These are phyloP conservation scores for Amanita molliuscula DNA, from an alignment of 768 basidiomycete species.

Conservation along the genomic window DNA sequence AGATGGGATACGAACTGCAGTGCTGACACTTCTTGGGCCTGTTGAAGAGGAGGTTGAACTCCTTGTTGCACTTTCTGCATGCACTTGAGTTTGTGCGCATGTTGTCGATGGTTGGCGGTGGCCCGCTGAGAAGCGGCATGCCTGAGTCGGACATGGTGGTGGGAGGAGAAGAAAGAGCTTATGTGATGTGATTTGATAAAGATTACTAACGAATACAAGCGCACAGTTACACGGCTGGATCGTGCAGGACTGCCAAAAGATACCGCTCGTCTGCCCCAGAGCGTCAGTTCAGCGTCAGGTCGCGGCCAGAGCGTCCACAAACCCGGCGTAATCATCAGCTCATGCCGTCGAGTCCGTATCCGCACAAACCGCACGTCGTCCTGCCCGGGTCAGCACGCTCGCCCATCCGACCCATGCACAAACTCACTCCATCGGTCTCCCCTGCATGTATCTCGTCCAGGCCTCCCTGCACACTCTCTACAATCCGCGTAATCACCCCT, in stretches of 20 bases:
- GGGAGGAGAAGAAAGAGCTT: not conserved
- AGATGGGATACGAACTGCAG: conserved; percentile 41
- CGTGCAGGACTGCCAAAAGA: conserved; percentile 76
- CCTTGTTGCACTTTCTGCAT: conserved; percentile 67
- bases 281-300: not conserved
- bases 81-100: conserved; percentile 19
- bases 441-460: conserved; percentile 62
- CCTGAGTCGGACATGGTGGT: conserved; percentile 21
- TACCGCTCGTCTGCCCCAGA: conserved; percentile 60
- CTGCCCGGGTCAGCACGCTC: conserved; percentile 23
- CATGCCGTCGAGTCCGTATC: conserved; percentile 85
- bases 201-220: not conserved
- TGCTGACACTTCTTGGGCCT: conserved; percentile 62
- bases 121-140: conserved; percentile 64
- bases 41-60: conserved; percentile 59
- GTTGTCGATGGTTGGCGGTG: conserved; percentile 29
- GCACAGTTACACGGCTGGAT: conserved; percentile 43
- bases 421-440: conserved; percentile 16
- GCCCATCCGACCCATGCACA: not conserved
- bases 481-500: conserved; percentile 59
- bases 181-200: not conserved
- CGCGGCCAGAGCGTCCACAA: conserved; percentile 12
- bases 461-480: conserved; percentile 68
- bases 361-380: conserved; percentile 84
- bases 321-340: conserved; percentile 94